Percentiles rank a stretch among this genome's conserved stretches.
These are phyloP conservation scores for Solanum sejunctum DNA, from an alignment of 257 asterid genomes.

Conservation along the genomic window DNA sequence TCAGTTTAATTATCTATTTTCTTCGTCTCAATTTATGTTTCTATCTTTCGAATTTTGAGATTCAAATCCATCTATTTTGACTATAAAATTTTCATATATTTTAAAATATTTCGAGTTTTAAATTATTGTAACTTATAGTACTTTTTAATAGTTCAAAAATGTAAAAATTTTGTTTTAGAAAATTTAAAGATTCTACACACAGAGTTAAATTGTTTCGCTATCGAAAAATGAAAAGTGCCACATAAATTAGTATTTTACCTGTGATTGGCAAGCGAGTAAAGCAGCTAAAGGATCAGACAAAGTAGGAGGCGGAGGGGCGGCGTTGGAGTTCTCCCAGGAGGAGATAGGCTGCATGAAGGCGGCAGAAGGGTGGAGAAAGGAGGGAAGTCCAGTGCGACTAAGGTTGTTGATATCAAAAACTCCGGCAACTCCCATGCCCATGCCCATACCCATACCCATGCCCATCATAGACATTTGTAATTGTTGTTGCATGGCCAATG, in stretches of 20 bases:
- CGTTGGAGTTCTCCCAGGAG: slow-evolving; percentile 43
- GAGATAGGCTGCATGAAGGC: slow-evolving; percentile 33
- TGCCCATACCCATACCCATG: slow-evolving; percentile 39
- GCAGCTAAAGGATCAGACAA: slow-evolving; percentile 40
- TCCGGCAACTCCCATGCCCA: slow-evolving; percentile 43
- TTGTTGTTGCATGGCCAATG: slow-evolving; percentile 67
- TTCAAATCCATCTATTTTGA: no score
- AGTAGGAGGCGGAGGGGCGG: slow-evolving; percentile 7
- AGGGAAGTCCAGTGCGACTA: slow-evolving; percentile 18
- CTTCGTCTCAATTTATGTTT: no score
- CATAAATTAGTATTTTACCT: slow-evolving; percentile 11
- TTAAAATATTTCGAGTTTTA: no score
- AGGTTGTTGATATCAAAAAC: slow-evolving; percentile 45
- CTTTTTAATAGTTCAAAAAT: no score
- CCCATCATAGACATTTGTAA: slow-evolving; percentile 76
- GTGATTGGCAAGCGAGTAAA: slow-evolving; percentile 50
- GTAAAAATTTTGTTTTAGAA: no score
- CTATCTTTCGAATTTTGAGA: no score
- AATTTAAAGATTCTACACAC: no score
- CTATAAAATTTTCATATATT: no score
- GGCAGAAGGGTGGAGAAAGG: slow-evolving; percentile 6
- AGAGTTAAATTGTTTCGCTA: no score
- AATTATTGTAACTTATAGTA: no score
- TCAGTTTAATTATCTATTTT: neutral
- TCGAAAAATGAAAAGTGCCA: no score